Conservation (phyloP, 2,329 filamentous ascomycete species). For the Ophiosphaerella narmari region DNA sequence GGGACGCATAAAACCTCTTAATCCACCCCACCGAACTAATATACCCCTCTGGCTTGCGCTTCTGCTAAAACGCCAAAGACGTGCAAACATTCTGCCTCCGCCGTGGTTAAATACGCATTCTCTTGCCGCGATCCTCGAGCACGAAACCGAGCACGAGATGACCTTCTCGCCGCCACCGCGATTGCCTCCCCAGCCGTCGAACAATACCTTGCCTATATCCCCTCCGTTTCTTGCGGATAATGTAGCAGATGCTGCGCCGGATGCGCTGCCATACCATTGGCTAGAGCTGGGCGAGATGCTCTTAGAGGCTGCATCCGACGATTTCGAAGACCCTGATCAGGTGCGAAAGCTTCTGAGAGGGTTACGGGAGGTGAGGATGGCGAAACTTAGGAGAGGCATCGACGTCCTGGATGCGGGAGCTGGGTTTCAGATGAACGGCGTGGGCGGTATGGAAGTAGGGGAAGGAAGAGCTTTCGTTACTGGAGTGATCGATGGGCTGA, state of each 20-base stretch:
- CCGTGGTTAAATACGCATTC: slow-evolving; percentile 82
- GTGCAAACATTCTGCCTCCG: slow-evolving; percentile 90
- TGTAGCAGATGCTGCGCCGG: slow-evolving; percentile 69
- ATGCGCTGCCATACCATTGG: slow-evolving; percentile 91
- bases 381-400: slow-evolving; percentile 81
- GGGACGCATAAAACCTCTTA: slow-evolving; percentile 77
- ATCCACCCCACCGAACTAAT: slow-evolving; percentile 77
- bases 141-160: slow-evolving; percentile 75
- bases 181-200: slow-evolving; percentile 62
- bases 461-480: slow-evolving; percentile 84
- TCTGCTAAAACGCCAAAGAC: slow-evolving; percentile 89
- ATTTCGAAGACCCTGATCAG: slow-evolving; percentile 74
- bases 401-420: slow-evolving; percentile 71
- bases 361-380: slow-evolving; percentile 82
- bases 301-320: slow-evolving; percentile 81
- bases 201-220: slow-evolving; percentile 37
- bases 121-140: slow-evolving; percentile 75
- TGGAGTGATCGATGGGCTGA: slow-evolving; percentile 83
- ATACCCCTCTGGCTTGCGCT: slow-evolving; percentile 94
- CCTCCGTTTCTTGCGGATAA: slow-evolving; percentile 81
- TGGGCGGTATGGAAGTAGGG: slow-evolving; percentile 90
- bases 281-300: slow-evolving; percentile 87
- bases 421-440: slow-evolving; percentile 76
- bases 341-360: slow-evolving; percentile 78
- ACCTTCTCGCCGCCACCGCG: slow-evolving; percentile 79